Conservation (phyloP, 441 rosid species). For the Erodium moschatum region DNA sequence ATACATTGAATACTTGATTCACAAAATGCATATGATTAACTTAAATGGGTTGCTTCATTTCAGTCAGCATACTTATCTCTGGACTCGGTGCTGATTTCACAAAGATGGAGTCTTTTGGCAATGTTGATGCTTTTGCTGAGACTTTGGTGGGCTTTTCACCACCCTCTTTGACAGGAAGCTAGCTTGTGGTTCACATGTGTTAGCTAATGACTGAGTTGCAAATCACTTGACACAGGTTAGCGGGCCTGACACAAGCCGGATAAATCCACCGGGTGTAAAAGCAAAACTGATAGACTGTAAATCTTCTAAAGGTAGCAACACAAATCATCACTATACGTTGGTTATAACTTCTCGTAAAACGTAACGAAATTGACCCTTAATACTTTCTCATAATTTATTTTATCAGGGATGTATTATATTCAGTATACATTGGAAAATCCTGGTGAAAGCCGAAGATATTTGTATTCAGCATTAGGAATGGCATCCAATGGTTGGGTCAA, state of each 20-base stretch:
- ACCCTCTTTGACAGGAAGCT: background rate
- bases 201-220: background rate
- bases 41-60: conserved; percentile 1
- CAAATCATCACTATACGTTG: background rate
- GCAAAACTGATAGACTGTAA: conserved; percentile 67
- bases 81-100: conserved; percentile 93
- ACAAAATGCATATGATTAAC: background rate
- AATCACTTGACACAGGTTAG: conserved; percentile 38
- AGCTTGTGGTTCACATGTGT: too few relatives aligned
- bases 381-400: background rate
- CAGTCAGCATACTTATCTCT: conserved; percentile 66
- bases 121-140: conserved; percentile 84
- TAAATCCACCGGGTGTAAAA: conserved; percentile 66
- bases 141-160: conserved; percentile 44
- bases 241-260: conserved; percentile 94
- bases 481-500: conserved; percentile 85
- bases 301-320: conserved; percentile 51
- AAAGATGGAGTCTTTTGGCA: conserved; percentile 84
- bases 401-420: conserved; percentile 75
- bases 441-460: conserved; percentile 58
- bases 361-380: background rate
- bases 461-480: conserved; percentile 78
- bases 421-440: conserved; percentile 86
- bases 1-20: background rate
- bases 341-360: background rate